Evolutionary conservation across 352 stramenopile species (phyloP), one percentile per base, ranked within the genome.

Genomic region (Phytophthora meadii): DNA sequence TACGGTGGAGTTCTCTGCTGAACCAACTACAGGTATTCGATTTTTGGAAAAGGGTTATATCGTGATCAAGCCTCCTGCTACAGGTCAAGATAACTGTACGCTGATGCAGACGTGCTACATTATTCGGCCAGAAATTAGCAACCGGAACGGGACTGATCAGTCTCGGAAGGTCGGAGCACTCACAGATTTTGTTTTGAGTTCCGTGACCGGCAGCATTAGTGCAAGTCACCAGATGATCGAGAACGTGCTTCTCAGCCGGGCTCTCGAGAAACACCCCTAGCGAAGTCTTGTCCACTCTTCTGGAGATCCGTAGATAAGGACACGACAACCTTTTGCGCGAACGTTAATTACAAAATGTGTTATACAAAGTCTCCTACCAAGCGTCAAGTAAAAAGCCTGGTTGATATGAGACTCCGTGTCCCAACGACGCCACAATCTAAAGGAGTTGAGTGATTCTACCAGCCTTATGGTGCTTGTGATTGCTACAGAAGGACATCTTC

Each of bases 161-260:
- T 57, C 63, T 11, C 61, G 66, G 12, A 84, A 79, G 46, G 69
- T 87, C 11, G 69, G 67, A 24, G 69, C 72, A 9, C 61, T 87
- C 25, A 87, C 75, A 6, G 72, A 87, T 22, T 82, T 87, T 45
- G 77, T 83, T 41, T 61, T 87, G 5, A 80, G 75, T 47, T 72
- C 71, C 11, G 70, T 76, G 8, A 70, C 59, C 12, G 72, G 70
- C 17, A 87, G 61, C 36, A 72, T 84, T 34, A 77, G 68, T 12
- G 60, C 66, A 17, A 82, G 66, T 27, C 72, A 87, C 44, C 72
- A 87, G 32, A 84, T 84, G 75, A 82, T 87, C 7, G 77, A 87
- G 39, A 84, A 87, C 25, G 63, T 78, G n/a, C 61, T 81, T 37
- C 65, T 81, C 17, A 72, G 48, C 22, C 64, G 74, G 25, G 61